Base-by-base conservation (phyloP, 169 alveolate genomes). In the Plasmodium sp. region DNA sequence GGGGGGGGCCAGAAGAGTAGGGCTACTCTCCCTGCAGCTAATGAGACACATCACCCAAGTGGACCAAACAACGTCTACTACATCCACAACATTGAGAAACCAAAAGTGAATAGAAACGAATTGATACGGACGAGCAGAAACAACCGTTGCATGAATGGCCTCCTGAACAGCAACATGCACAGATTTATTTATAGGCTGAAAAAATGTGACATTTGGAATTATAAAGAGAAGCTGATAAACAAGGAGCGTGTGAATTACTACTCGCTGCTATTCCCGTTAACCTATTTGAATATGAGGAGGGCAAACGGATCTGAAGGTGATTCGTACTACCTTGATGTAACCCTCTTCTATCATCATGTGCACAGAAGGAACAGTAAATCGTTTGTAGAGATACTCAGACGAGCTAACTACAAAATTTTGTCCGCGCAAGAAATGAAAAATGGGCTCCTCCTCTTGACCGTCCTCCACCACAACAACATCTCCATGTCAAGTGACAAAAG, bases 121-220 rank as follows among this genome's bases (percentile, higher is more conserved):
- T n/a, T 90, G 14, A 54, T 90, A 14, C 62, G 51, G 71, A 48
- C 22, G 2, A 33, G 48, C 18, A 81, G 82, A 58, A 67, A 90
- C 48, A 80, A 80, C 73, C 43, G 31, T 6, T 80, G 83, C 5
- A 58, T 67, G 36, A 58, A 80, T 22, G 67, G 14, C 12, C 36
- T 90, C 67, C 33, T 90, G 48, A 51, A 58, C 9, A 80, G 34
- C 22, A 81, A 90, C 48, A 5, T 90, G 51, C 83, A 90, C 48
- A 90, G 62, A 67, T 90, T 90, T 90, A 74, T 90, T 31, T 58
- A 39, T 0, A 22, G 82, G 58, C 16, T 90, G 6, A 90, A 90
- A 90, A 90, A 90, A 51, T 80, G 83, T 73, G 94, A 90, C 73
- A 62, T 90, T 67, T 80, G 81, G 84, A 90, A 90, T 90, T 90